A percentile compares a stretch with the other conserved stretches of the same genome.
These are phyloP conservation scores for Tolypocladium tropicale DNA, from an alignment of 2,329 filamentous ascomycete species.

Conservation along the genomic window DNA sequence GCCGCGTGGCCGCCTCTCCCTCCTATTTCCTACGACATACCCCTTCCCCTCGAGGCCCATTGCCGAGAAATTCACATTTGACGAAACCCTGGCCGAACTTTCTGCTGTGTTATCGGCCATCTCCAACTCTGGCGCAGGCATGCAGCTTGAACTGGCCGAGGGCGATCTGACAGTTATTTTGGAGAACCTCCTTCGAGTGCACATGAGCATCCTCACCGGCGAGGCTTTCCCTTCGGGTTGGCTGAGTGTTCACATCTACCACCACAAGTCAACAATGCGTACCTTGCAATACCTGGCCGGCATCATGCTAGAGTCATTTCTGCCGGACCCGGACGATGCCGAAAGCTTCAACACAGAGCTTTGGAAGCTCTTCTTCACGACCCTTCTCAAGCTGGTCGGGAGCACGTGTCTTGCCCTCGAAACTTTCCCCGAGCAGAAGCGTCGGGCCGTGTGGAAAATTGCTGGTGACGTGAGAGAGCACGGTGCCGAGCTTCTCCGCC, in stretches of 20 bases:
- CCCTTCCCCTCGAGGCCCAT: slow-evolving; percentile 73
- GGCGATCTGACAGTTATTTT: slow-evolving; percentile 67
- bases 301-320: slow-evolving; percentile 70
- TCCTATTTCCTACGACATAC: slow-evolving; percentile 83
- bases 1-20: slow-evolving; percentile 59
- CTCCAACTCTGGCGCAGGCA: slow-evolving; percentile 58
- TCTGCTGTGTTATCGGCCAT: slow-evolving; percentile 78
- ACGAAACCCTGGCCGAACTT: slow-evolving; percentile 81
- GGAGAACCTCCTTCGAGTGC: slow-evolving; percentile 69
- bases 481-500: slow-evolving; percentile 74
- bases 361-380: slow-evolving; percentile 90
- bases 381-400: slow-evolving; percentile 77
- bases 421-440: slow-evolving; percentile 93
- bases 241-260: slow-evolving; percentile 88
- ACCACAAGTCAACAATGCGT: slow-evolving; percentile 82
- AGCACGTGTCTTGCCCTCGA: slow-evolving; percentile 85
- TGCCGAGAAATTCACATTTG: slow-evolving; percentile 52
- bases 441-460: slow-evolving; percentile 96
- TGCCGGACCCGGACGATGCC: slow-evolving; percentile 84
- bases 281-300: slow-evolving; percentile 73
- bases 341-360: slow-evolving; percentile 87
- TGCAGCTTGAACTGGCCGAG: slow-evolving; percentile 65
- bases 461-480: slow-evolving; percentile 90
- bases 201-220: slow-evolving; percentile 80
- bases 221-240: slow-evolving; percentile 83